A percentile compares a stretch with the other conserved stretches of the same genome.
These are phyloP conservation scores for Didymella exigua DNA, from an alignment of 2,329 filamentous ascomycete species.

Conservation along the genomic window DNA sequence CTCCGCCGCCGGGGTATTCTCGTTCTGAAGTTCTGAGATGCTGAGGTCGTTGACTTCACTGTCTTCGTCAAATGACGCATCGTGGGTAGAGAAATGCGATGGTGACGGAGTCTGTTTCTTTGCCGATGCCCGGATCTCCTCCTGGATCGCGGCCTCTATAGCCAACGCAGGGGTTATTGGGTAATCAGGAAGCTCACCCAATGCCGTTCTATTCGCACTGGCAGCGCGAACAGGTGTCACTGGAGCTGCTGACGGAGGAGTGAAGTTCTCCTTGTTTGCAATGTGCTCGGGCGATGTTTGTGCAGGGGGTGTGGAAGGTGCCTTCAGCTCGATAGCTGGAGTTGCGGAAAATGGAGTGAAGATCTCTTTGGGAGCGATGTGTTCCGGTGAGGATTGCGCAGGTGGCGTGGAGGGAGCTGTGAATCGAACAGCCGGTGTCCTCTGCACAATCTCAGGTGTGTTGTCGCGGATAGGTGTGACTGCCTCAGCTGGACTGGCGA, in stretches of 20 bases:
- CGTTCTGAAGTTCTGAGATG: slow-evolving; percentile 20
- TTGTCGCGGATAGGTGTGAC: slow-evolving; percentile 6
- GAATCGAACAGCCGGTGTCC: slow-evolving; percentile 13
- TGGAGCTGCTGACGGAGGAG: slow-evolving; percentile 5
- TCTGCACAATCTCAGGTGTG: slow-evolving; percentile 7
- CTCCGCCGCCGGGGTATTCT: slow-evolving; percentile 19
- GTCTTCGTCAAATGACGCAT: slow-evolving; percentile 23
- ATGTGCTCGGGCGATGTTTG: slow-evolving; percentile 15
- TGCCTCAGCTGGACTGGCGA: background rate
- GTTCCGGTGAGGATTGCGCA: slow-evolving; percentile 12
- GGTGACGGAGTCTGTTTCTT: slow-evolving; percentile 37
- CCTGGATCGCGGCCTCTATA: slow-evolving; percentile 34
- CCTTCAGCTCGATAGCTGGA: slow-evolving; percentile 8
- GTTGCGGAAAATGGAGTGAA: slow-evolving; percentile 4
- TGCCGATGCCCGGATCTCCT: slow-evolving; percentile 32
- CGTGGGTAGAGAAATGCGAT: slow-evolving; percentile 15
- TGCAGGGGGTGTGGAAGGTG: slow-evolving; percentile 10
- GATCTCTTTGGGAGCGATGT: slow-evolving; percentile 8
- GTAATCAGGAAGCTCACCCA: slow-evolving; percentile 22
- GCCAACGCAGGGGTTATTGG: slow-evolving; percentile 31
- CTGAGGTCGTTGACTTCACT: slow-evolving; percentile 23
- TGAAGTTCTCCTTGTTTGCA: slow-evolving; percentile 18
- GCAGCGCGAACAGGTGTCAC: slow-evolving; percentile 16
- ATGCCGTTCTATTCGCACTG: slow-evolving; percentile 14
- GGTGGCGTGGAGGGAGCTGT: slow-evolving; percentile 9